Evolutionary conservation across 495 filamentous ascomycete genomes (phyloP), one percentile per base, ranked within the genome.

Genomic region (Annulohypoxylon maeteangense): DNA sequence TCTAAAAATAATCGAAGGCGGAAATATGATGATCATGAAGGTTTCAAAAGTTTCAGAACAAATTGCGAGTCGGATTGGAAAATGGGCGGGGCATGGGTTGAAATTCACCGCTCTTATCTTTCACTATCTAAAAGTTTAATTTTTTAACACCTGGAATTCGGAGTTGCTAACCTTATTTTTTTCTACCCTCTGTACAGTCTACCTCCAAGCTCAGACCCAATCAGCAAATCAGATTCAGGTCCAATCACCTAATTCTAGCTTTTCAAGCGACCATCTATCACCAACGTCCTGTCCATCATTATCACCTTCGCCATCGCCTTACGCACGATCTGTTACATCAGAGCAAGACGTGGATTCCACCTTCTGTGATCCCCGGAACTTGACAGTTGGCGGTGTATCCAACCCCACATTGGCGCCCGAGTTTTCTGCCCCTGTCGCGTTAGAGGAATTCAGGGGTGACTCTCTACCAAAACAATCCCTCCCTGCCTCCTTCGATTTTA

Each of bases 311-410:
- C 91, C 95, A 23, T 92, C 93, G 16, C 93, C 93, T 44, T 90
- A 92, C 72, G 92, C 93, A 27, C 88, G 87, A 55, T 90, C 90
- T 1, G 80, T 89, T 62, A 83, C 89, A 56, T 87, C 88, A 1
- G 90, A 92, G 40, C 84, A 89, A 51, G 92, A 93, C 74, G 79
- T 90, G 70, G 89, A 93, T 80, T 18, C 40, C 7, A 44, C 10
- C 4, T 97, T 97, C 75, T 98, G 95, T 81, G 93, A 99, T 75
- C 95, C 95, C 22, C 91, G 94, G 66, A 92, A 97, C 74, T 84
- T 99, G 51, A 95, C 92, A 4, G 94, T 97, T 45, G 88, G 89
- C 76, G 80, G 84, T 71, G 80, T 84, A 31, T 62, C 80, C 40
- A 83, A 83, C 76, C 80, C 79, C 53, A 83, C 78, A 68, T 76